phyloP scores from a whole-genome alignment of 495 filamentous ascomycete species.

The Poronia punctata region DNA sequence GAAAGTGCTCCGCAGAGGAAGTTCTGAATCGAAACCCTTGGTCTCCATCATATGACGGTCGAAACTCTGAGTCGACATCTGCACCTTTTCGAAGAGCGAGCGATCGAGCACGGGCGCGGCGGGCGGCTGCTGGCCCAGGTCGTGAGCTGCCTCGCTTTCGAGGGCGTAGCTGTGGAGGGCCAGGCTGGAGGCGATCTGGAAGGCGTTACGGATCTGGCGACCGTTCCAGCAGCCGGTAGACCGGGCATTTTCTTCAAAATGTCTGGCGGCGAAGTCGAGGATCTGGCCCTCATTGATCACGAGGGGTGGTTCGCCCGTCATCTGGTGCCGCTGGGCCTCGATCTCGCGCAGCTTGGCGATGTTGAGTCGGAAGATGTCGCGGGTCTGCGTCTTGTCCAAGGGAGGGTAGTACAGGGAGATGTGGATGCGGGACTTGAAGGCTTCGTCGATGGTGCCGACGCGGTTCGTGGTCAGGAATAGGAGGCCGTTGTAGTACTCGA shows the following conservation, averaged over 20 bases:
- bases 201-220: conserved; percentile 49
- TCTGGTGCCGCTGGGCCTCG: conserved; percentile 12
- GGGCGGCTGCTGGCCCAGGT: conserved; percentile 18
- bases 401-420: conserved; percentile 48
- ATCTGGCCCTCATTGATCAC: conserved; percentile 34
- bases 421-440: conserved; percentile 47
- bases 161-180: conserved; percentile 55
- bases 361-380: conserved; percentile 76
- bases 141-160: conserved; percentile 37
- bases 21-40: conserved; percentile 8
- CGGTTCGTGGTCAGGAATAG: conserved; percentile 50
- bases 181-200: conserved; percentile 59
- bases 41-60: conserved; percentile 13
- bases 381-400: conserved; percentile 62
- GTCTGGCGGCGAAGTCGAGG: conserved; percentile 51
- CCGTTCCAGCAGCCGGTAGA: conserved; percentile 41
- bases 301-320: conserved; percentile 21
- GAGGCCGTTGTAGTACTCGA: conserved; percentile 48
- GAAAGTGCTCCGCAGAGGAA: conserved; percentile 12
- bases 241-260: conserved; percentile 38
- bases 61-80: conserved; percentile 29
- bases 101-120: conserved; percentile 20
- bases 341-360: conserved; percentile 40
- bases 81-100: conserved; percentile 26
- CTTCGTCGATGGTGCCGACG: conserved; percentile 40